Evolutionary conservation across 73 alveolate species (phyloP), one percentile per base, ranked within the genome.

Genomic region (Paramecium sonneborni): DNA sequence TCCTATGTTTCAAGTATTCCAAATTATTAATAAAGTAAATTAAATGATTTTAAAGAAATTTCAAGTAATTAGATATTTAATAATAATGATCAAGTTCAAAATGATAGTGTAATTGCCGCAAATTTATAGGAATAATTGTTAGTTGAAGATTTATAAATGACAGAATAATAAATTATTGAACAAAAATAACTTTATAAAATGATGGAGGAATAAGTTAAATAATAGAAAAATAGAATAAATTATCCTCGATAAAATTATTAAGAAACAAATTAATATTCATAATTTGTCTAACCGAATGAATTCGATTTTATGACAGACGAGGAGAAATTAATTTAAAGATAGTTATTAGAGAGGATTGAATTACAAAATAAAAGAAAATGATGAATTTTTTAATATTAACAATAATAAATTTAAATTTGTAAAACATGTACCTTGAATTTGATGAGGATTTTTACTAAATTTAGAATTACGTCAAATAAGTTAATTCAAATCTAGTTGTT

Each of bases 381-480:
- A 62, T 26, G 84, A 18, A 48, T 15, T 48, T 62, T 62, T 62
- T 30, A 30, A 23, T 62, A 30, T 62, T 62, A 62, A 62, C 84
- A 62, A 30, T 30, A 62, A 18, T 52, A 62, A 62, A 62, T 62
- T 62, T 62, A 62, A 62, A 62, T 62, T 62, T 62, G 21, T 62
- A 62, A 1, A 4, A 5, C 43, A 62, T 62, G 84, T 30, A 62
- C 84, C 44, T 62, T 62, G 90, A 79, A 79, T 79, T 79, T 79
- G 90, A 79, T 79, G 90, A 79, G 21, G 90, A 79, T 48, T 79
- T 79, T 62, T 79, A 30, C 41, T 24, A 46, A 24, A 79, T 79
- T 14, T 44, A 79, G 55, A 24, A 44, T 30, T 39, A 79, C n/a
- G 55, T 79, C 55, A 44, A 41, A 41, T 30, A 41, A 43, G 55